phyloP scores from a whole-genome alignment of 495 filamentous ascomycete genomes.

The Bacidia rubella region DNA sequence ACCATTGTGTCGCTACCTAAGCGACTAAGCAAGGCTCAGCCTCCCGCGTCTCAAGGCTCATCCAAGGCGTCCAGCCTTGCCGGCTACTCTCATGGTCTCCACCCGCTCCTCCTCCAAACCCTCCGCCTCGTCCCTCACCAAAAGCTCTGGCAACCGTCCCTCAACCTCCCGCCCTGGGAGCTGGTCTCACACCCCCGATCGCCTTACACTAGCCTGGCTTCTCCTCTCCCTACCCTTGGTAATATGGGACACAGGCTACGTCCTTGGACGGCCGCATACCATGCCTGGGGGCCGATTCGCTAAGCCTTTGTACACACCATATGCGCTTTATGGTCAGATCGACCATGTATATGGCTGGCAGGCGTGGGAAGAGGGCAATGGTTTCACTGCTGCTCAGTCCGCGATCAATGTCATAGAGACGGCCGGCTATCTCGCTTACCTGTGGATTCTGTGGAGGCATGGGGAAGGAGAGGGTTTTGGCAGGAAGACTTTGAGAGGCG shows the following conservation, averaged over 20 bases:
- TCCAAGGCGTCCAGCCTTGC: neutral
- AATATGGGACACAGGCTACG: constrained; percentile 71
- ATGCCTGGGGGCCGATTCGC: constrained; percentile 73
- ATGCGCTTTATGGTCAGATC: constrained; percentile 66
- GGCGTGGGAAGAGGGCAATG: constrained; percentile 54
- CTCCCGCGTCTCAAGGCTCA: neutral
- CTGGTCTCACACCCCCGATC: constrained; percentile 58
- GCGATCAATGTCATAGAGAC: constrained; percentile 63
- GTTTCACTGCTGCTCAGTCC: constrained; percentile 70
- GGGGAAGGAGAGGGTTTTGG: constrained; percentile 23
- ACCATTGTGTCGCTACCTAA: too few species aligned
- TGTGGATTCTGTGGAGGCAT: constrained; percentile 43
- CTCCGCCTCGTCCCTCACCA: constrained; percentile 6
- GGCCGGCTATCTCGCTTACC: constrained; percentile 53
- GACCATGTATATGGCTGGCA: constrained; percentile 81
- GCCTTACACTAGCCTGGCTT: constrained; percentile 59
- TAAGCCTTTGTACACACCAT: constrained; percentile 63
- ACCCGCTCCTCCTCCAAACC: constrained; percentile 38
- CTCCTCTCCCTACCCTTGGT: constrained; percentile 65
- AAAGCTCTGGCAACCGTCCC: neutral
- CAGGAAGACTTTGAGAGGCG: constrained; percentile 24
- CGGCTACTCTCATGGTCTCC: constrained; percentile 35
- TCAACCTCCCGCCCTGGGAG: neutral
- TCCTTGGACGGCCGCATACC: constrained; percentile 65
- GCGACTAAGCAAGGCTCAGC: too few species aligned